Evolutionary conservation across 345 rosid genomes (phyloP).

Genomic region (Moringa oleifera): DNA sequence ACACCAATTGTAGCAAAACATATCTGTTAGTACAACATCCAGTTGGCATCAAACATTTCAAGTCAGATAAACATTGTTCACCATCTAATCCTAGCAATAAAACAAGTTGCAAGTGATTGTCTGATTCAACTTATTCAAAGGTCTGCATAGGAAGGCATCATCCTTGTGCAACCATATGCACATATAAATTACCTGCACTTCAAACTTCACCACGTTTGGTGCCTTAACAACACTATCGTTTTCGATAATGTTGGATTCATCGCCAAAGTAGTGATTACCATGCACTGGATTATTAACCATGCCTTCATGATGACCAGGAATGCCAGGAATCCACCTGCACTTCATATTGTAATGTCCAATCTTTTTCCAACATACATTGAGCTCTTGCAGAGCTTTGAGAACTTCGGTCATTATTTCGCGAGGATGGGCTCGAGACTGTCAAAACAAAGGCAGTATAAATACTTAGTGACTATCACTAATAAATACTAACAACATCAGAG

Average conservation of each 20-base stretch:
- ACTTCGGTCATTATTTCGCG: conserved; percentile 89
- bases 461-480: background rate
- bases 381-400: conserved; percentile 74
- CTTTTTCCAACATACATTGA: conserved; percentile 93
- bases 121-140: background rate
- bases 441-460: conserved; percentile 9
- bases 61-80: too few species aligned
- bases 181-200: conserved; percentile 61
- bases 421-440: conserved; percentile 82
- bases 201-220: conserved; percentile 76
- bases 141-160: background rate
- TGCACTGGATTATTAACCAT: conserved; percentile 56
- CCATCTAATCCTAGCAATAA: background rate
- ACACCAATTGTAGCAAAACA: conserved; percentile 4
- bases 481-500: background rate
- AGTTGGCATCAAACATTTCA: too few species aligned
- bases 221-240: conserved; percentile 40
- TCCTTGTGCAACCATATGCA: background rate
- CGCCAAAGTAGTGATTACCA: conserved; percentile 58
- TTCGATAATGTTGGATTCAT: conserved; percentile 59
- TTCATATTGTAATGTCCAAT: conserved; percentile 94
- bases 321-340: conserved; percentile 79
- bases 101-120: background rate
- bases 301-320: conserved; percentile 51
- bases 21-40: background rate